Percentiles rank a stretch among this genome's conserved stretches.
These are phyloP conservation scores for Fusarium acutatum DNA, from an alignment of 2,329 filamentous ascomycete species.

Conservation along the genomic window DNA sequence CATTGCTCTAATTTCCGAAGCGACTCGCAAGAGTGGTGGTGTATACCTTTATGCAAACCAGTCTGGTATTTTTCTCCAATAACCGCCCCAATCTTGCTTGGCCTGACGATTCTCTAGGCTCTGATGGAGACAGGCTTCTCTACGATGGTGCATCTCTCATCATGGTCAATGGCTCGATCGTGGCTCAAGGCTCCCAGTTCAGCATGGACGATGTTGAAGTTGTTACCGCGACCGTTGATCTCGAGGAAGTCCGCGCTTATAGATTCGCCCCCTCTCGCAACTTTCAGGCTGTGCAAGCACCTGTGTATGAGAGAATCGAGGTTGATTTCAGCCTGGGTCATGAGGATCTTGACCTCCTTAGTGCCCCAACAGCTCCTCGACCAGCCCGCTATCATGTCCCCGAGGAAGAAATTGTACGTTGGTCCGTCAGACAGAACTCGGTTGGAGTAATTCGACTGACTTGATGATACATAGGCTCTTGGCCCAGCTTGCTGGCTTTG, in stretches of 20 bases:
- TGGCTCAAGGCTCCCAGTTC: conserved; percentile 72
- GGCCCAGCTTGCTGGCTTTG: conserved; percentile 28
- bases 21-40: conserved; percentile 69
- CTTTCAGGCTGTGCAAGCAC: conserved; percentile 60
- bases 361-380: conserved; percentile 42
- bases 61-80: conserved; percentile 20
- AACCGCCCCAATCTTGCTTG: neutral
- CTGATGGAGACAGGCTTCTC: conserved; percentile 69
- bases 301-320: conserved; percentile 33
- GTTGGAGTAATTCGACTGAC: neutral
- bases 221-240: conserved; percentile 70
- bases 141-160: conserved; percentile 67
- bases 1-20: conserved; percentile 71
- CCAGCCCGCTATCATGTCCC: conserved; percentile 30
- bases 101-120: conserved; percentile 1
- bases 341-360: conserved; percentile 41
- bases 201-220: conserved; percentile 68
- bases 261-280: conserved; percentile 64
- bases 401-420: conserved; percentile 35
- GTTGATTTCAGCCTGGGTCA: conserved; percentile 44
- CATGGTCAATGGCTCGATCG: conserved; percentile 67
- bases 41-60: conserved; percentile 59
- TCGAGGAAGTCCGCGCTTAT: conserved; percentile 74
- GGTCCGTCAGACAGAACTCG: neutral
- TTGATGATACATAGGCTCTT: neutral